Evolutionary conservation across 1,139 yeast genomes (phyloP).

Genomic region (Debaryomyces subglobosus): DNA sequence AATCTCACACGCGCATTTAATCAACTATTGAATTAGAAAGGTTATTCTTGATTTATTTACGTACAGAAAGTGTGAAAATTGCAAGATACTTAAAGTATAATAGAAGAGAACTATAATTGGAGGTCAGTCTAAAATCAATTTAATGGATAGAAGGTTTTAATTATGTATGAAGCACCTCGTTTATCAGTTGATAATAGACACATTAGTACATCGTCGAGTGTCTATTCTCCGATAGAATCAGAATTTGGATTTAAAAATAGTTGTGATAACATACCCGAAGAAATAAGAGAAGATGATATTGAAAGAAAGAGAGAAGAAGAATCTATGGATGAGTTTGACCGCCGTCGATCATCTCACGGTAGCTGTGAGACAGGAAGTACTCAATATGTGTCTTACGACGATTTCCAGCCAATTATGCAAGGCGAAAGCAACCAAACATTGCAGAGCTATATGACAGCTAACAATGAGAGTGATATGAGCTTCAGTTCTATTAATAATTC

Average conservation of each 20-base stretch:
- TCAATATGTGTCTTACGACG: conserved; percentile 5
- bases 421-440: conserved; percentile 31
- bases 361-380: conserved; percentile 9
- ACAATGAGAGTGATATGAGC: conserved; percentile 23
- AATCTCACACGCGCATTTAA: background rate
- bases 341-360: background rate
- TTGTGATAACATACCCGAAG: conserved; percentile 17
- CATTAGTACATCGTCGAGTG: conserved; percentile 37
- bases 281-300: conserved; percentile 14
- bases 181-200: conserved; percentile 16
- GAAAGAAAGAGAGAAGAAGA: conserved; percentile 14
- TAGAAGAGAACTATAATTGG: background rate
- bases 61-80: background rate
- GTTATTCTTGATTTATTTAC: background rate
- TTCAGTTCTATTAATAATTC: conserved; percentile 40
- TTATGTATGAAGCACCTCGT: conserved; percentile 11
- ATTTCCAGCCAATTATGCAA: conserved; percentile 11
- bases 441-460: conserved; percentile 31
- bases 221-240: conserved; percentile 31
- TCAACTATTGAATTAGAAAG: background rate
- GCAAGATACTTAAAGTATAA: background rate
- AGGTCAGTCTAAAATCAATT: background rate
- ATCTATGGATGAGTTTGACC: background rate
- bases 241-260: conserved; percentile 17
- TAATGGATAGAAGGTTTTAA: background rate